phyloP scores from a whole-genome alignment of 2,329 filamentous ascomycete genomes.

The Leptoxyphium fumago region DNA sequence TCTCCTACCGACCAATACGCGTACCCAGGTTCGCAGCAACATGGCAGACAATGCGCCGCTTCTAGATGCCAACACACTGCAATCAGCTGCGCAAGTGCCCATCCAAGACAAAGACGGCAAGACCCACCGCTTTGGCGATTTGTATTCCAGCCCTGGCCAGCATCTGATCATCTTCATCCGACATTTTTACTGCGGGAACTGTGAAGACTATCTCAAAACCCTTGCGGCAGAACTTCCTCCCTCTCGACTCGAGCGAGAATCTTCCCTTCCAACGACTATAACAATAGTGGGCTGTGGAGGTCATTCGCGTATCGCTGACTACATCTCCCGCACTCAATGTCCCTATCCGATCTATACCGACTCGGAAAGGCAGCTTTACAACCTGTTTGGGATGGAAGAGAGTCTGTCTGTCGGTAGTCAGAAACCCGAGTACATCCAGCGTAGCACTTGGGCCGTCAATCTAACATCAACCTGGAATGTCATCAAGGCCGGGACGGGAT shows the following conservation, averaged over 20 bases:
- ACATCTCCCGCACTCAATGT: constrained; percentile 15
- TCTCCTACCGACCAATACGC: no score
- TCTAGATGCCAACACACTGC: not conserved
- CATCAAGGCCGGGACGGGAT: constrained; percentile 2
- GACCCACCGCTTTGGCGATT: not conserved
- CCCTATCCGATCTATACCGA: constrained; percentile 21
- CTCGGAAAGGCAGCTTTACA: constrained; percentile 16
- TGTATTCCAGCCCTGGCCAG: not conserved
- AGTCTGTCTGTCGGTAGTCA: constrained; percentile 12
- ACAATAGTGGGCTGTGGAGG: constrained; percentile 22
- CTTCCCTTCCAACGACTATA: constrained; percentile 13
- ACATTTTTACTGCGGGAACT: constrained; percentile 26
- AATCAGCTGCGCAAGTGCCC: not conserved
- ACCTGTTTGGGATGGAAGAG: constrained; percentile 17
- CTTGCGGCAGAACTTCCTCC: constrained; percentile 13
- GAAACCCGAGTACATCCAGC: constrained; percentile 15
- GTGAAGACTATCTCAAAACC: constrained; percentile 20
- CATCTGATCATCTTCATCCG: constrained; percentile 24
- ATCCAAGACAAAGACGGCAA: not conserved
- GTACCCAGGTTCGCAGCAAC: not conserved
- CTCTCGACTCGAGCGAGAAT: constrained; percentile 5
- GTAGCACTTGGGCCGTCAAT: not conserved
- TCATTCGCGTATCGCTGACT: constrained; percentile 16
- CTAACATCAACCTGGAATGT: constrained; percentile 9
- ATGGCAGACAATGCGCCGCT: not conserved